Evolutionary conservation across 2,329 filamentous ascomycete species (phyloP).

Genomic region (Xylariaceae sp.): DNA sequence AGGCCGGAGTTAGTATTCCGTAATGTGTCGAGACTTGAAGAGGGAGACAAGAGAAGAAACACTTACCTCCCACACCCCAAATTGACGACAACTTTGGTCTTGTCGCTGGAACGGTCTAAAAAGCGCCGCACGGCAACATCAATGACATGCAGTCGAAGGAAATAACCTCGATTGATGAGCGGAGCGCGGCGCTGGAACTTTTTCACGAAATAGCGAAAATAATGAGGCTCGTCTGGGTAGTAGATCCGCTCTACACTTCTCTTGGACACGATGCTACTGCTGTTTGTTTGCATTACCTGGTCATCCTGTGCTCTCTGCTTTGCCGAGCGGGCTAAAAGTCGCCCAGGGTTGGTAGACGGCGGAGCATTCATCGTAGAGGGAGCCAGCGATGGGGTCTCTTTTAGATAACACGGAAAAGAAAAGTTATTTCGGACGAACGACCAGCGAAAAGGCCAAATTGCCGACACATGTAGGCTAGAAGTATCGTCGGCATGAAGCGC

Average conservation of each 20-base stretch:
- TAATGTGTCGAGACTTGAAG: not conserved
- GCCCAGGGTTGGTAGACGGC: slow-evolving; percentile 12
- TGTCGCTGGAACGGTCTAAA: slow-evolving; percentile 57
- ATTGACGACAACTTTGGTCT: slow-evolving; percentile 79
- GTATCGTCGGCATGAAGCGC: too few species aligned
- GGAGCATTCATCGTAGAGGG: slow-evolving; percentile 25
- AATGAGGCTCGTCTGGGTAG: slow-evolving; percentile 76
- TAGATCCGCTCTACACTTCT: slow-evolving; percentile 91
- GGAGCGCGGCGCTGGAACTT: slow-evolving; percentile 85
- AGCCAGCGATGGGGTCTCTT: too few species aligned
- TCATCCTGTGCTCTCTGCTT: slow-evolving; percentile 50
- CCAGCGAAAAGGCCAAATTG: too few species aligned
- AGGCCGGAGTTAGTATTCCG: slow-evolving; percentile 7
- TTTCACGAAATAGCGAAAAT: slow-evolving; percentile 85
- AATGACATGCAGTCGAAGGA: slow-evolving; percentile 82
- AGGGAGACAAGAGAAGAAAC: slow-evolving; percentile 14
- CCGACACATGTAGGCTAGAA: too few species aligned
- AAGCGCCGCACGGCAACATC: slow-evolving; percentile 78
- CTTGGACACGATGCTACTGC: slow-evolving; percentile 90
- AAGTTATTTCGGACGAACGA: too few species aligned
- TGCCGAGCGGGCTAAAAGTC: slow-evolving; percentile 28
- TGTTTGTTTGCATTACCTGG: slow-evolving; percentile 77
- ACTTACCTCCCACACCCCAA: slow-evolving; percentile 88
- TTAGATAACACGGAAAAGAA: too few species aligned
- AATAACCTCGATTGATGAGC: slow-evolving; percentile 88